Evolutionary conservation across 2,329 filamentous ascomycete species (phyloP).

Genomic region (Neofusicoccum parvum): DNA sequence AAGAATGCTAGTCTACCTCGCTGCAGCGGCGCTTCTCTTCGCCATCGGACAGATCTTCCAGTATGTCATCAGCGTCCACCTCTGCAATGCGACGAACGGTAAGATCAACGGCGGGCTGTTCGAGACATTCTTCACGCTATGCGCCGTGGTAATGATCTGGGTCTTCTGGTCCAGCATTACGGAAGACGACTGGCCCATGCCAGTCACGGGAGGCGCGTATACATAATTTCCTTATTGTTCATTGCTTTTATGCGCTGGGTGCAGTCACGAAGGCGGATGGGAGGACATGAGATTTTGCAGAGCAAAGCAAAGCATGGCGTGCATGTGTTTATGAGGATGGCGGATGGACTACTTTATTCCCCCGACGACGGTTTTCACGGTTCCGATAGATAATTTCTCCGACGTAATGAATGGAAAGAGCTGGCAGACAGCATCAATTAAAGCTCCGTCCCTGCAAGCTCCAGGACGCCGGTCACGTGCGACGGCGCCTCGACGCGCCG

Average conservation of each 20-base stretch:
- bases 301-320: conserved; percentile 20
- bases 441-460: background rate
- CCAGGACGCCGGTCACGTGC: background rate
- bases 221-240: conserved; percentile 35
- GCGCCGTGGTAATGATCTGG: conserved; percentile 84
- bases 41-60: conserved; percentile 94
- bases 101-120: conserved; percentile 94
- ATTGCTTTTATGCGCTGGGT: conserved; percentile 6
- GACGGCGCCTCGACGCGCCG: background rate
- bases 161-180: conserved; percentile 99
- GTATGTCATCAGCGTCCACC: conserved; percentile 87
- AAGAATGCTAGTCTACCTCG: conserved; percentile 66
- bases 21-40: conserved; percentile 75
- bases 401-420: conserved; percentile 5
- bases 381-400: conserved; percentile 19
- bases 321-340: conserved; percentile 20
- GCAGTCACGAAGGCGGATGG: background rate
- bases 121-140: conserved; percentile 86
- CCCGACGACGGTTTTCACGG: conserved; percentile 11
- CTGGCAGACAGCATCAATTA: conserved; percentile 2
- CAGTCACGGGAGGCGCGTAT: conserved; percentile 44
- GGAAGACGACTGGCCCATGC: conserved; percentile 91
- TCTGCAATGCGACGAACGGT: conserved; percentile 79
- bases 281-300: conserved; percentile 14
- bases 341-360: conserved; percentile 21